Conservation (phyloP, 169 alveolate species). For the Plasmodium yoelii region DNA sequence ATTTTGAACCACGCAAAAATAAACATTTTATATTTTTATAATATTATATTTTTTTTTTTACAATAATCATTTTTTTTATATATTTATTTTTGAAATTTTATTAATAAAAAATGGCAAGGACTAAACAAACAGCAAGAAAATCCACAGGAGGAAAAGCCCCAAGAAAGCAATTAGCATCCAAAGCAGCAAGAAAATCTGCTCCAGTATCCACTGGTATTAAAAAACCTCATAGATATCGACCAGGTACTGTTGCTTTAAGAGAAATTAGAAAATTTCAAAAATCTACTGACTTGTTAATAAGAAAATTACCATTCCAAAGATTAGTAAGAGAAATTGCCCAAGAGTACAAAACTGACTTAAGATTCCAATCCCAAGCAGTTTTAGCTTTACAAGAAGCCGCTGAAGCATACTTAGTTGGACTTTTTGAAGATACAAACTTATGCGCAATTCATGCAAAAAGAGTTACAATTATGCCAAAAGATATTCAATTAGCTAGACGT, state of each 20-base stretch:
- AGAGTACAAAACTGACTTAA: constrained; percentile 94
- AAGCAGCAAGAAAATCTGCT: constrained; percentile 99
- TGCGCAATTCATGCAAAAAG: constrained; percentile 99
- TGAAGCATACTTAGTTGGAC: constrained; percentile 98
- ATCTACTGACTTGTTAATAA: constrained; percentile 94
- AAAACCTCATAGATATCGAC: constrained; percentile 99
- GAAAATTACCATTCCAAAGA: constrained; percentile 97
- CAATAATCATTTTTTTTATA: constrained; percentile 1
- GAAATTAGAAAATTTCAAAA: constrained; percentile 98
- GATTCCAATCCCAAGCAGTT: constrained; percentile 96
- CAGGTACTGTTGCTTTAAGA: constrained; percentile 98
- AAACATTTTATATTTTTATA: constrained; percentile 2
- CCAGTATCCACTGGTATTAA: constrained; percentile 97
- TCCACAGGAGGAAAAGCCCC: constrained; percentile 99
- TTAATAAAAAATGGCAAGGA: constrained; percentile 94
- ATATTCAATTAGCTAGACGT: constrained; percentile 98
- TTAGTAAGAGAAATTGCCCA: constrained; percentile 97
- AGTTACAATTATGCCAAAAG: constrained; percentile 99
- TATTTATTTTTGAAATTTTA: constrained; percentile 18
- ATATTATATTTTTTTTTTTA: background rate
- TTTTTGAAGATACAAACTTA: constrained; percentile 99
- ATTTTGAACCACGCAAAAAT: background rate
- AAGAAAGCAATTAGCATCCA: constrained; percentile 97
- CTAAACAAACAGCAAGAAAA: constrained; percentile 98
- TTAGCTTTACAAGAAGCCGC: constrained; percentile 98